Base-by-base conservation (phyloP, 2,329 filamentous ascomycete genomes). In the Nigrospora sphaerica region DNA sequence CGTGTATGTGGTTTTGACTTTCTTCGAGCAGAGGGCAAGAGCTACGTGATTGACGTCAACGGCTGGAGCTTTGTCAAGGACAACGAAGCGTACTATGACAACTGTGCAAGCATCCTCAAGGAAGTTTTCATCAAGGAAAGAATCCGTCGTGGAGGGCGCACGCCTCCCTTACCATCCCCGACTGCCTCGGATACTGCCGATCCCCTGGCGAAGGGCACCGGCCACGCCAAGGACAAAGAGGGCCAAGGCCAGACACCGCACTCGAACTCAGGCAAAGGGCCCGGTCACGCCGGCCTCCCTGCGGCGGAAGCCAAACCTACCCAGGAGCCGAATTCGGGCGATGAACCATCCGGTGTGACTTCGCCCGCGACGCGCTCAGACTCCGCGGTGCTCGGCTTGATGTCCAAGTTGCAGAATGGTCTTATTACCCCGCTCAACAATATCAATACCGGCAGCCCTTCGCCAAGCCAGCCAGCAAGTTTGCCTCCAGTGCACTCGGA, bases 61-160 rank as follows among this genome's bases (percentile, higher is more conserved):
- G 93, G 93, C 12, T 98, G 95, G 95, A 97, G 92, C 62, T 98
- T 98, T 59, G 93, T 98, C 64, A 98, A 98, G 65, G 95, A 98
- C 64, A 98, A 98, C 58, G 92, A 96, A 52, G 91, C 95, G 50
- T 98, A 98, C 66, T 98, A 98, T 63, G 88, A 97, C 59, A 88
- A 89, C 59, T 93, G 86, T 56, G 83, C 93, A 18, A 83, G 75
- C 49, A 95, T 97, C 42, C 71, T 98, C 44, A 88, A 84, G 60
- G 85, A 93, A 7, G 88, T 95, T 62, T 97, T 98, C 55, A 74
- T 95, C 52, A 81, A 81, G 52, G 92, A 96, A 64, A 88, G 83
- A 58, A 67, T 81, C 44, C 78, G 80, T 34, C 78, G 75, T 55
- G 73, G 76, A 31, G 63, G 86, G 76, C 66, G 86, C 73, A 71